These are phyloP conservation scores for Ruellia speciosa DNA, from an alignment of 305 asterid genomes.

Conservation along the genomic window DNA sequence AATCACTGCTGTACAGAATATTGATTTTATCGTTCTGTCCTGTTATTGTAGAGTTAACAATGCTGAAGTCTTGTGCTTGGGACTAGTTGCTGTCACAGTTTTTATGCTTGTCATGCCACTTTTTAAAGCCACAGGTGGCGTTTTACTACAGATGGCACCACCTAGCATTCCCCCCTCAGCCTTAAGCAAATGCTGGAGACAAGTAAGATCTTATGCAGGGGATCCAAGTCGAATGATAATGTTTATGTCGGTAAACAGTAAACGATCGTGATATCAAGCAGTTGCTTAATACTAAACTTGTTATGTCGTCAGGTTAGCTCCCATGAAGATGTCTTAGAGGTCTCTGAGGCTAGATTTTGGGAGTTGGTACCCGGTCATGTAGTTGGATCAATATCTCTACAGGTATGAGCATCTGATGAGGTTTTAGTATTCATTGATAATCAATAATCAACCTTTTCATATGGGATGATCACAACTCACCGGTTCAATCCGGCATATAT, in stretches of 20 bases:
- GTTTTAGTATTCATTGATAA: not conserved
- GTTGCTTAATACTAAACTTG: not conserved
- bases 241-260: no score
- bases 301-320: slow-evolving; percentile 43
- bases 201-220: slow-evolving; percentile 6
- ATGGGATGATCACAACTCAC: not conserved
- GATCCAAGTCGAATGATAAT: no score
- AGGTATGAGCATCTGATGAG: slow-evolving; percentile 34
- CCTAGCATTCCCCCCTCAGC: slow-evolving; percentile 76
- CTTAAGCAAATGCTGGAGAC: slow-evolving; percentile 87
- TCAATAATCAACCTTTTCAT: no score
- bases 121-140: slow-evolving; percentile 72
- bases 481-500: not conserved
- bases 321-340: slow-evolving; percentile 60
- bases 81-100: slow-evolving; percentile 76
- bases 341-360: slow-evolving; percentile 83
- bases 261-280: not conserved
- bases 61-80: slow-evolving; percentile 94
- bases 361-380: slow-evolving; percentile 87
- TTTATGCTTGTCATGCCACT: slow-evolving; percentile 94
- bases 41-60: slow-evolving; percentile 54
- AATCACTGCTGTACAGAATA: not conserved
- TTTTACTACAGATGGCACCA: slow-evolving; percentile 82
- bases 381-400: slow-evolving; percentile 71
- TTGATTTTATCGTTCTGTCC: slow-evolving; percentile 11